Evolutionary conservation across 768 basidiomycete species (phyloP).

Genomic region (Lactarius indigo): DNA sequence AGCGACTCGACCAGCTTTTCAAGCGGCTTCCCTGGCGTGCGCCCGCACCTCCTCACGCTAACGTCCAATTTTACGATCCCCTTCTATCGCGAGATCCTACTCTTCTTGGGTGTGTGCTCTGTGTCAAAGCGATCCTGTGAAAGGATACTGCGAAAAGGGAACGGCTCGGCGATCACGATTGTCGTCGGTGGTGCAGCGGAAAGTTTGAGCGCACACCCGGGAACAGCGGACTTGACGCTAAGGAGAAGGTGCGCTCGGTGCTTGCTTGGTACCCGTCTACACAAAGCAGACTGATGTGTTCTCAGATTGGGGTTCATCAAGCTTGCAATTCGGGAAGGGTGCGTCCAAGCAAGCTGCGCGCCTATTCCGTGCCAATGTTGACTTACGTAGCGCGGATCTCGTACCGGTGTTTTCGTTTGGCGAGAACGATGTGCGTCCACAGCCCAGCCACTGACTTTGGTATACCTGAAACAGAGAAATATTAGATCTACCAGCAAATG

Average conservation of each 20-base stretch:
- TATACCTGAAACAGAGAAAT: neutral
- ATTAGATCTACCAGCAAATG: constrained; percentile 94
- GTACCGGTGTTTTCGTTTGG: constrained; percentile 99
- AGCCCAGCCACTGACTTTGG: constrained; percentile 4
- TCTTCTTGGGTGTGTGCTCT: constrained; percentile 86
- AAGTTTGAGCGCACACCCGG: constrained; percentile 89
- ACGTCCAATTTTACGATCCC: constrained; percentile 88
- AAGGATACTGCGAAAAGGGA: constrained; percentile 64
- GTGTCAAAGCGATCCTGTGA: constrained; percentile 89
- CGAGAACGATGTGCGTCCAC: constrained; percentile 83
- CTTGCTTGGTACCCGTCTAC: neutral
- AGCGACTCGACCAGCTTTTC: constrained; percentile 98
- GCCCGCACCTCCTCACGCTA: constrained; percentile 89
- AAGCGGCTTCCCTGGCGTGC: constrained; percentile 82
- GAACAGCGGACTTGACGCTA: constrained; percentile 90
- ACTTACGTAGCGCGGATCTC: constrained; percentile 69
- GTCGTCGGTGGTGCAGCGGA: constrained; percentile 97
- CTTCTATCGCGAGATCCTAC: constrained; percentile 87
- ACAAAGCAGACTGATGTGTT: neutral
- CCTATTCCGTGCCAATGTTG: constrained; percentile 5
- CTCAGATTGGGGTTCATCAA: constrained; percentile 91
- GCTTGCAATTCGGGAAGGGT: constrained; percentile 87
- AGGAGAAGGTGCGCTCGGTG: constrained; percentile 52
- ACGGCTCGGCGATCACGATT: constrained; percentile 71
- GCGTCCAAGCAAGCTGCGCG: constrained; percentile 29